Evolutionary conservation across 2,329 filamentous ascomycete species (phyloP).

Genomic region (Fusarium caatingaense): DNA sequence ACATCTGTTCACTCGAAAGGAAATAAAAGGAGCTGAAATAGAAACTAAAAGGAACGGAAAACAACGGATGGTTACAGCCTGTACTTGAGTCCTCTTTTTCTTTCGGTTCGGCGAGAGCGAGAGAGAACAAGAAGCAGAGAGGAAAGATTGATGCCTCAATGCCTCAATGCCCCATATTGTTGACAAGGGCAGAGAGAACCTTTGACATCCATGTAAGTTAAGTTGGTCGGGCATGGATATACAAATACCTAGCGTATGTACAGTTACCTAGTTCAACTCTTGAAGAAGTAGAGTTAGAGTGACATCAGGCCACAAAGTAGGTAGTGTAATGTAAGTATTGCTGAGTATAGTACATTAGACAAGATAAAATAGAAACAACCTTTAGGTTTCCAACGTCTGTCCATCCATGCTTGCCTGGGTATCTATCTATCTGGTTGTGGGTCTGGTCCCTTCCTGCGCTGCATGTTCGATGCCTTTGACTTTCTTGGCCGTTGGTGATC

Average conservation of each 20-base stretch:
- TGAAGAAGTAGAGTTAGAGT: slow-evolving; percentile 21
- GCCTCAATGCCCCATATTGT: slow-evolving; percentile 33
- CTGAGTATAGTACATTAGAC: neutral
- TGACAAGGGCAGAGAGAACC: slow-evolving; percentile 34
- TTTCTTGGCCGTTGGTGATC: slow-evolving; percentile 30
- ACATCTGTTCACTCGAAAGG: neutral
- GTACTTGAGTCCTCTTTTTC: slow-evolving; percentile 7
- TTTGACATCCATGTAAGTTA: slow-evolving; percentile 36
- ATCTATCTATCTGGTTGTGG: slow-evolving; percentile 19
- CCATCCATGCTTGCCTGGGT: neutral
- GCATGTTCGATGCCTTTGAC: slow-evolving; percentile 2
- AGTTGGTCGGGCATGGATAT: slow-evolving; percentile 34
- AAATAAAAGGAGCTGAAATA: slow-evolving; percentile 14
- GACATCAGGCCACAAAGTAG: slow-evolving; percentile 9
- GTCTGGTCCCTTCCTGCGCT: slow-evolving; percentile 2
- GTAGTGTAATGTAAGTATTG: neutral
- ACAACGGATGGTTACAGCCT: slow-evolving; percentile 1
- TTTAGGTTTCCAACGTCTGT: slow-evolving; percentile 16
- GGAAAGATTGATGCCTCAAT: slow-evolving; percentile 22
- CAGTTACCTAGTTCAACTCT: slow-evolving; percentile 4
- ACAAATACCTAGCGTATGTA: slow-evolving; percentile 16
- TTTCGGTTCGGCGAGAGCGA: slow-evolving; percentile 3
- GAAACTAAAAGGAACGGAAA: slow-evolving; percentile 16
- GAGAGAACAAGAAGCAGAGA: slow-evolving; percentile 23
- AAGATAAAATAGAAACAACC: slow-evolving; percentile 18